Evolutionary conservation across 2,329 filamentous ascomycete species (phyloP).

Genomic region (Pyrenochaeta sp.): DNA sequence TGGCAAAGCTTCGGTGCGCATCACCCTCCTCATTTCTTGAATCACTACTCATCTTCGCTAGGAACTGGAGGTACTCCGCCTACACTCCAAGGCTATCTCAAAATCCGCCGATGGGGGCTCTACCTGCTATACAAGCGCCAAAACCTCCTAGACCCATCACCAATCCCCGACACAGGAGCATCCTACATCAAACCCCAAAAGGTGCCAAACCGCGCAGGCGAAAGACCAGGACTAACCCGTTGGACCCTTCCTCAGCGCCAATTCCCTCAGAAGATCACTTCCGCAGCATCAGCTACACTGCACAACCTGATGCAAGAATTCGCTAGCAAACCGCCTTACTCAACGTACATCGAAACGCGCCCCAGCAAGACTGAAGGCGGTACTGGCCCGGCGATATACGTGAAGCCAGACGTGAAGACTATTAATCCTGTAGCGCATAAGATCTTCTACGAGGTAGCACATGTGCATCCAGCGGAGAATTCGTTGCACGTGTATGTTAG

Average conservation of each 20-base stretch:
- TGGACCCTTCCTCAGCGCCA: constrained; percentile 46
- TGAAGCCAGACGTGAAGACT: constrained; percentile 31
- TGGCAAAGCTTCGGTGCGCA: constrained; percentile 31
- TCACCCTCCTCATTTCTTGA: neutral
- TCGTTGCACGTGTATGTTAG: constrained; percentile 82
- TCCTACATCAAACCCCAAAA: constrained; percentile 34
- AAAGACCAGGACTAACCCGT: constrained; percentile 30
- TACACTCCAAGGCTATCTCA: constrained; percentile 39
- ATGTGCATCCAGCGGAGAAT: constrained; percentile 79
- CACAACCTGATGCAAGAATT: constrained; percentile 34
- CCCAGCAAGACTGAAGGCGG: constrained; percentile 44
- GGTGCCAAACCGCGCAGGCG: constrained; percentile 29
- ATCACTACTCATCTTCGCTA: constrained; percentile 15
- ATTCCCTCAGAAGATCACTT: constrained; percentile 29
- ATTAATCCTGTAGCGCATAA: constrained; percentile 41
- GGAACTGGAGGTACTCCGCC: constrained; percentile 45
- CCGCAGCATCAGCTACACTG: constrained; percentile 23
- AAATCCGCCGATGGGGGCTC: constrained; percentile 40
- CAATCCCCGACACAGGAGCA: constrained; percentile 32
- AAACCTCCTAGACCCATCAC: constrained; percentile 34
- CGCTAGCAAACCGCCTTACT: constrained; percentile 25
- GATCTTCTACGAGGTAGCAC: constrained; percentile 53
- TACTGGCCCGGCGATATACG: constrained; percentile 43
- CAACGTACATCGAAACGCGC: constrained; percentile 26
- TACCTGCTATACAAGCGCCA: constrained; percentile 36